Base-by-base conservation (phyloP, 1,139 yeast genomes). In the Yamadazyma mexicana region DNA sequence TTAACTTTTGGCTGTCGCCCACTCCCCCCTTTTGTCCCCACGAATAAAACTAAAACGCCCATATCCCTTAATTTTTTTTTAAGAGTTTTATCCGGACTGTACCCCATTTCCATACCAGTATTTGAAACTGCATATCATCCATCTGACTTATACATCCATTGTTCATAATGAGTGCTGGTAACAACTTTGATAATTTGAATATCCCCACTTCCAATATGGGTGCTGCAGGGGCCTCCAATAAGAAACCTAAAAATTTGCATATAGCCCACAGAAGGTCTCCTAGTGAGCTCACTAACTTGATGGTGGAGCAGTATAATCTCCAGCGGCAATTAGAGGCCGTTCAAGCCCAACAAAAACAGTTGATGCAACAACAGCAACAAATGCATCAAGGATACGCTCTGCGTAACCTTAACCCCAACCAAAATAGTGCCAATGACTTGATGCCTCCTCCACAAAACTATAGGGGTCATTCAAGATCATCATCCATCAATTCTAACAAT, bases 201-300 rank as follows among this genome's bases (percentile, higher is more conserved):
- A 42, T 44, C 24, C 48, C 48, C n/a, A 39, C 40, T 12, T 45
- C 48, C n/a, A 39, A 37, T 14, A 10, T 23, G 39, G 33, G 12
- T 35, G 33, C 10, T 12, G 29, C 26, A 14, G 10, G 32, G 18
- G 17, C 26, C 26, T 14, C 31, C 26, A 48, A 20, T 8, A 20
- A 44, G 34, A 46, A 48, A 31, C 53, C 49, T 1, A 65, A 61
- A 42, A 69, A 69, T 50, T 61, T 91, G 49, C 95, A 88, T 64
- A 89, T 91, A 51, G 98, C 98, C 18, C 98, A 91, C 58, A 77
- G 98, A 56, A 77, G 96, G 46, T 86, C 97, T 4, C 97, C 97
- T 17, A 82, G 92, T 51, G 98, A 92, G 61, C 74, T 92, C 60
- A 91, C 98, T n/a, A 87, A 87, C 43, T 71, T 92, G 48, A 91